phyloP scores from a whole-genome alignment of 148 eudicot species.

The Rhododendron henanense region DNA sequence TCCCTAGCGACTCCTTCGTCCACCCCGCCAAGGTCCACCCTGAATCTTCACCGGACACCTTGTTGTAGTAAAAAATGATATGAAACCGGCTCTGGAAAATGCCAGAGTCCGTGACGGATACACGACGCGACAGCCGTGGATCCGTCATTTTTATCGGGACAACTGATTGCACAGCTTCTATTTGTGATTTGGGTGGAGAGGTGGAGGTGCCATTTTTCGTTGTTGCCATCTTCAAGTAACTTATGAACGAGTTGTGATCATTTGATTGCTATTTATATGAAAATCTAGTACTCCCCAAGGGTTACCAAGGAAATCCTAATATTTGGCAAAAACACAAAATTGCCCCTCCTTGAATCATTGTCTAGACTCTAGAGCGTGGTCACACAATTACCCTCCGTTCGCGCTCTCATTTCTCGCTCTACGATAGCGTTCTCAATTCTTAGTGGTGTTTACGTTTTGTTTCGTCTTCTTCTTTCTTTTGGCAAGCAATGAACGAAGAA shows the following conservation, averaged over 20 bases:
- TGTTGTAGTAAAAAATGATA: slow-evolving; percentile 31
- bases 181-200: not conserved
- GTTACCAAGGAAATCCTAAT: not conserved
- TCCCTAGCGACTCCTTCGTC: slow-evolving; percentile 38
- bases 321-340: not conserved
- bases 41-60: slow-evolving; percentile 19
- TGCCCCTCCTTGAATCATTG: not conserved
- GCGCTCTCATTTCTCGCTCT: not conserved
- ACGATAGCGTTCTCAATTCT: not conserved
- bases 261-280: not conserved
- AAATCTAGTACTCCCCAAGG: not conserved
- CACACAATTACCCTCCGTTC: not conserved
- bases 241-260: not conserved
- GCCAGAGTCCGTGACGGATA: not conserved
- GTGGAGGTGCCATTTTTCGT: not conserved
- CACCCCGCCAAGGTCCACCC: slow-evolving; percentile 39
- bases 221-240: not conserved
- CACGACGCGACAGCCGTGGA: slow-evolving; percentile 16
- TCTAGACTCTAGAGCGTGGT: not conserved
- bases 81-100: slow-evolving; percentile 19
- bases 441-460: too few species aligned
- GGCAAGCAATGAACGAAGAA: too few species aligned
- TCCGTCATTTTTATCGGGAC: slow-evolving; percentile 20
- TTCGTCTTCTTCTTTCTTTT: too few species aligned
- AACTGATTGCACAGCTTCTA: slow-evolving; percentile 16